These are phyloP conservation scores for Entonaema liquescens DNA, from an alignment of 495 filamentous ascomycete genomes.

Conservation along the genomic window DNA sequence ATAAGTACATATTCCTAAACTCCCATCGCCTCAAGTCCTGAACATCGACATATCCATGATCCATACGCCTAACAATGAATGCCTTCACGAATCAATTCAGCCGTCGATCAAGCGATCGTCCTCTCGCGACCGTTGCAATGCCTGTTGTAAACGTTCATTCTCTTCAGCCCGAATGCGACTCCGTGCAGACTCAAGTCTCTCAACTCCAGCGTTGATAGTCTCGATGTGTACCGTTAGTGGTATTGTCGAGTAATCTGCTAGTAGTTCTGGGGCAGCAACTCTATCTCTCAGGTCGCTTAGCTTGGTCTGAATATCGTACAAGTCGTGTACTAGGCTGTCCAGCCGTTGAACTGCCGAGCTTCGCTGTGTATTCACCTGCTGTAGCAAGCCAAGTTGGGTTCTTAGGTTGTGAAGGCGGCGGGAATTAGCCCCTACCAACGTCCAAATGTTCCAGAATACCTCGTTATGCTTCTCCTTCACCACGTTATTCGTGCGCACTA, in stretches of 20 bases:
- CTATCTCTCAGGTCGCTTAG: slow-evolving; percentile 74
- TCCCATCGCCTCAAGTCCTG: not conserved
- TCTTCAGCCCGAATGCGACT: slow-evolving; percentile 64
- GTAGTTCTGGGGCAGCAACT: slow-evolving; percentile 66
- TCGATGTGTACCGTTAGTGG: slow-evolving; percentile 75
- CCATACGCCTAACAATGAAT: not conserved
- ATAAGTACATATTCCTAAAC: not conserved
- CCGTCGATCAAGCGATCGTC: slow-evolving; percentile 44
- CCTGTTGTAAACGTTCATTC: slow-evolving; percentile 62
- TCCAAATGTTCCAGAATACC: slow-evolving; percentile 72
- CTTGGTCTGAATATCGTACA: slow-evolving; percentile 70
- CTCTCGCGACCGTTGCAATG: slow-evolving; percentile 55
- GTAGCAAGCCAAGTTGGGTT: slow-evolving; percentile 64
- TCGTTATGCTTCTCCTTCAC: slow-evolving; percentile 64
- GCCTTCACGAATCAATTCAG: slow-evolving; percentile 8
- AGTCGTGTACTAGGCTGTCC: slow-evolving; percentile 65
- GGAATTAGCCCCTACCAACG: slow-evolving; percentile 71
- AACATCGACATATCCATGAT: not conserved
- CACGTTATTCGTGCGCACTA: slow-evolving; percentile 60
- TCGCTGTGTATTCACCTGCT: slow-evolving; percentile 66
- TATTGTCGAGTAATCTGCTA: slow-evolving; percentile 52
- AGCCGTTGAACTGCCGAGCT: slow-evolving; percentile 68
- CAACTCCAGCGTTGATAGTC: slow-evolving; percentile 70
- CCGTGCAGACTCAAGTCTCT: slow-evolving; percentile 68
- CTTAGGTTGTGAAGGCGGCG: slow-evolving; percentile 63